Percentiles rank a stretch among this genome's conserved stretches.
phyloP scores from a whole-genome alignment of 768 basidiomycete genomes.

The Fibroporia radiculosa region DNA sequence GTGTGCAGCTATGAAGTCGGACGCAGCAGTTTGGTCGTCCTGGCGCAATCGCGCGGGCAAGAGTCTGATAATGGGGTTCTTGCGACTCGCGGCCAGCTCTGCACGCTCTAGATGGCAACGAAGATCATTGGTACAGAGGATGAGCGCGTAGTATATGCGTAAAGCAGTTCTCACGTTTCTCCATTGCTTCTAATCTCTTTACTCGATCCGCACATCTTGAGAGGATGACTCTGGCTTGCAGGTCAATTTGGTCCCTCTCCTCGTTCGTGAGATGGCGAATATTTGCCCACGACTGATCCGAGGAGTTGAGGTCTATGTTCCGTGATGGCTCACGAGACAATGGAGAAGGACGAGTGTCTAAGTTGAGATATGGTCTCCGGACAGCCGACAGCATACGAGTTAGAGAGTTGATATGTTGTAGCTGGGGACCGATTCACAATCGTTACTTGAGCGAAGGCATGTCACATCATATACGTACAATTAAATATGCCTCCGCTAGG shows the following conservation, averaged over 20 bases:
- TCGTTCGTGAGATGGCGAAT: conserved; percentile 75
- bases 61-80: conserved; percentile 58
- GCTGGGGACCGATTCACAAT: too few relatives aligned
- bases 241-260: conserved; percentile 93
- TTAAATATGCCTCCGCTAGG: conserved; percentile 65
- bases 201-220: conserved; percentile 82
- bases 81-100: conserved; percentile 56
- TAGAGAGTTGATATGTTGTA: conserved; percentile 66
- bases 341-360: conserved; percentile 52
- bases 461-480: conserved; percentile 40
- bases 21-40: conserved; percentile 47
- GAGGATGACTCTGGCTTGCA: conserved; percentile 82
- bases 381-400: conserved; percentile 67
- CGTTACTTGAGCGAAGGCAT: too few relatives aligned
- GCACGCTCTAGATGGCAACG: conserved; percentile 42
- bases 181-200: conserved; percentile 78
- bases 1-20: conserved; percentile 80
- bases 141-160: not conserved
- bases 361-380: conserved; percentile 81
- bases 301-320: conserved; percentile 43
- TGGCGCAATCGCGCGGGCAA: conserved; percentile 65
- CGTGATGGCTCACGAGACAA: conserved; percentile 43
- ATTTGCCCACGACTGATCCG: conserved; percentile 50
- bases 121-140: not conserved
- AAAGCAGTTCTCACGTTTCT: conserved; percentile 62